A percentile compares a stretch with the other conserved stretches of the same genome.
Evolutionary conservation across 257 asterid species (phyloP).

Genomic region (Nicotiana noctiflora): DNA sequence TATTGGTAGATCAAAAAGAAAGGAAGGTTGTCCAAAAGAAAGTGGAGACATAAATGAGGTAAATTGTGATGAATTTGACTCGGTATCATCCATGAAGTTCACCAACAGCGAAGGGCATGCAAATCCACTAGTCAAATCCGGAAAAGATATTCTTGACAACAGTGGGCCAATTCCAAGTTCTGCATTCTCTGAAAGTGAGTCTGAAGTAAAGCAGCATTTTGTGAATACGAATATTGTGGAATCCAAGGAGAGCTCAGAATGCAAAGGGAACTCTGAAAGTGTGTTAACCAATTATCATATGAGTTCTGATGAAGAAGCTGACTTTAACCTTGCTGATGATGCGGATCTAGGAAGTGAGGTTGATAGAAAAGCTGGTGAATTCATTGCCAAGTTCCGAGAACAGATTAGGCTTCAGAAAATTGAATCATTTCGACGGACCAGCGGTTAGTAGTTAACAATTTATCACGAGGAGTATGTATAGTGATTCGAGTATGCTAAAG

Average conservation of each 20-base stretch:
- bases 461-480: background rate
- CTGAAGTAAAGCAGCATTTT: slow-evolving; percentile 23
- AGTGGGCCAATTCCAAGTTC: slow-evolving; percentile 32
- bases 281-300: slow-evolving; percentile 15
- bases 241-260: slow-evolving; percentile 21
- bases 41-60: slow-evolving; percentile 21
- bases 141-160: slow-evolving; percentile 16
- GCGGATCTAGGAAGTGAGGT: slow-evolving; percentile 78
- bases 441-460: slow-evolving; percentile 11
- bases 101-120: slow-evolving; percentile 21
- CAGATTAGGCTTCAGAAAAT: slow-evolving; percentile 81
- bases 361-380: slow-evolving; percentile 89
- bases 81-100: slow-evolving; percentile 12
- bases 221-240: slow-evolving; percentile 17
- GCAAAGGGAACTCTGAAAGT: slow-evolving; percentile 23
- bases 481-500: slow-evolving; percentile 1
- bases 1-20: slow-evolving; percentile 18
- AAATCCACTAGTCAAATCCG: slow-evolving; percentile 12
- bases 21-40: slow-evolving; percentile 18
- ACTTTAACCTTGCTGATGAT: slow-evolving; percentile 22
- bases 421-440: slow-evolving; percentile 29
- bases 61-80: slow-evolving; percentile 19
- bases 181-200: slow-evolving; percentile 26
- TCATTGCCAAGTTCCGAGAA: slow-evolving; percentile 87
- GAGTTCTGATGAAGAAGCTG: slow-evolving; percentile 30